A percentile compares a stretch with the other conserved stretches of the same genome.
phyloP scores from a whole-genome alignment of 495 filamentous ascomycete genomes.

The Podospora appendiculata region DNA sequence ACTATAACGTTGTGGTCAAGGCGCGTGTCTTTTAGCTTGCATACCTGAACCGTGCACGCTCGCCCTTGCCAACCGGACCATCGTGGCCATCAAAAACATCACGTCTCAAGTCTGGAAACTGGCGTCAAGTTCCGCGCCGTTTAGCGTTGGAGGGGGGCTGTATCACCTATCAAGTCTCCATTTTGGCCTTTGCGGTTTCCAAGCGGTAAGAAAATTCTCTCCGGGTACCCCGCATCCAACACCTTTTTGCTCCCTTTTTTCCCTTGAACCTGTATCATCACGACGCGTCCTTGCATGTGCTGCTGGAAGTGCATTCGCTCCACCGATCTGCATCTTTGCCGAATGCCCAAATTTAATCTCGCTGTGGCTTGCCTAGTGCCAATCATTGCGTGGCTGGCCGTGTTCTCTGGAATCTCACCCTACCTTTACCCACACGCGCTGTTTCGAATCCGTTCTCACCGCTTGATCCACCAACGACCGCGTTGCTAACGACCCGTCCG shows the following conservation, averaged over 20 bases:
- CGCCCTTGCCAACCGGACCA: constrained; percentile 3
- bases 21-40: constrained; percentile 7
- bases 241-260: not conserved
- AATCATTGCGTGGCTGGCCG: constrained; percentile 1
- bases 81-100: not conserved
- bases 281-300: not conserved
- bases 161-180: not conserved
- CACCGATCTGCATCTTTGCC: not conserved
- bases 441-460: constrained; percentile 12
- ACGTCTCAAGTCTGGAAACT: not conserved
- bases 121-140: not conserved
- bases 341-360: not conserved
- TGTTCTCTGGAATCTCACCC: constrained; percentile 1
- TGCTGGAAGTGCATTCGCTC: not conserved
- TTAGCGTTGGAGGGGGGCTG: not conserved
- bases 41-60: constrained; percentile 19
- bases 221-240: not conserved
- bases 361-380: constrained; percentile 12
- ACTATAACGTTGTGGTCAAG: constrained; percentile 13
- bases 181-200: not conserved
- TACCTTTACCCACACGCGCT: not conserved
- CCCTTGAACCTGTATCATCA: not conserved
- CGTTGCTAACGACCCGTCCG: not conserved
- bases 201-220: constrained; percentile 4
- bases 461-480: constrained; percentile 6